Evolutionary conservation across 306 rosid species (phyloP).

Genomic region (Nissolia schottii): DNA sequence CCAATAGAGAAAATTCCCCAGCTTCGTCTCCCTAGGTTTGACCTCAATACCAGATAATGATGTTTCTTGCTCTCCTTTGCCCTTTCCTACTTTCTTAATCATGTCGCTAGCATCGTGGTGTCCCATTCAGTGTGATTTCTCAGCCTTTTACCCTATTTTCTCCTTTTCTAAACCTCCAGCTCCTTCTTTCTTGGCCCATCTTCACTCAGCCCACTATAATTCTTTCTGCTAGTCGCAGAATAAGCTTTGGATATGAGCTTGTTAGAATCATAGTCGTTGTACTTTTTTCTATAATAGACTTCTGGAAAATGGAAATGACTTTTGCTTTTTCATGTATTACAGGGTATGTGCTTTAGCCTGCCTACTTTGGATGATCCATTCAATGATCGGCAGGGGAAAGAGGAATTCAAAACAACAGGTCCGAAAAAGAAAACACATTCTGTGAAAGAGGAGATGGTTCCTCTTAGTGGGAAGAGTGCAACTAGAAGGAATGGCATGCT

Average conservation of each 20-base stretch:
- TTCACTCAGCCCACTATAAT: not conserved
- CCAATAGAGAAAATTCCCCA: not conserved
- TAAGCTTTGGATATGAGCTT: not conserved
- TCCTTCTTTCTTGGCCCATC: not conserved
- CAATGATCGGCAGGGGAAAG: conserved; percentile 62
- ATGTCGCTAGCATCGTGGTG: not conserved
- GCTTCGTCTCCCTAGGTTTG: not conserved
- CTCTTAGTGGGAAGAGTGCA: conserved; percentile 37
- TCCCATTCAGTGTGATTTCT: not conserved
- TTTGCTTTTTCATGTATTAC: conserved; percentile 16
- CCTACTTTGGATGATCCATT: conserved; percentile 87
- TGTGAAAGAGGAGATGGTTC: conserved; percentile 22
- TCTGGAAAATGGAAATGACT: not conserved
- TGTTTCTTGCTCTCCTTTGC: not conserved
- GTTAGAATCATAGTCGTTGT: not conserved
- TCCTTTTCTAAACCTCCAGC: not conserved
- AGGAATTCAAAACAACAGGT: conserved; percentile 30
- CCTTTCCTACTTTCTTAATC: not conserved
- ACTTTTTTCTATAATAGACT: not conserved
- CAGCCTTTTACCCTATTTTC: not conserved
- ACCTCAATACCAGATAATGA: not conserved
- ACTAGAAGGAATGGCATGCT: conserved; percentile 9
- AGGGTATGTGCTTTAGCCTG: conserved; percentile 97
- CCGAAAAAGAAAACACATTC: conserved; percentile 24
- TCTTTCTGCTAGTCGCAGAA: not conserved